Evolutionary conservation across 2,329 filamentous ascomycete species (phyloP), one percentile per base, ranked within the genome.

Genomic region (Fusarium xylarioides): DNA sequence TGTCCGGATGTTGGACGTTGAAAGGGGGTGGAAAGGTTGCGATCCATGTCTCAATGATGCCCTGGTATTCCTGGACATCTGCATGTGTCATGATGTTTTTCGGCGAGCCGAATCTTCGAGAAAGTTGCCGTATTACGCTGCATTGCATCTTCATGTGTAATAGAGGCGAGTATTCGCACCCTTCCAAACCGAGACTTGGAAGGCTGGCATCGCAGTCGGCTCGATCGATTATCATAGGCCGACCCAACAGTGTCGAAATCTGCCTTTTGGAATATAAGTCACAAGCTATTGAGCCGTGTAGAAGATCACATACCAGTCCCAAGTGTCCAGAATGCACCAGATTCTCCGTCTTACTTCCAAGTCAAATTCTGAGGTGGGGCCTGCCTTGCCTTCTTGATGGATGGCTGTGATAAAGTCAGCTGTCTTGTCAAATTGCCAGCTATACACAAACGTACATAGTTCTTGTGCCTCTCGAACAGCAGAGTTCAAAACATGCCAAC

Each of bases 31-130:
- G 86, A 30, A 88, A 82, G 8, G 78, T 80, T 5, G 78, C 68
- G 35, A 86, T 81, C 82, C 86, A 88, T 6, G 76, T 76, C 34
- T 86, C 80, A 19, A 86, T 79, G 5, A 80, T 81, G 3, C 37
- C 37, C 28, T 68, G 81, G 50, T 83, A 82, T 56, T 79, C 77
- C 47, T 76, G 69, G 16, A 82, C 74, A 28, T 85, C 77, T 18
- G 78, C 67, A 2, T 78, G 68, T 4, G 64, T 59, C 16, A 70
- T 68, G 15, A 83, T 68, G 46, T 79, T 78, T 53, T 78, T 80
- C 11, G 77, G 74, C 1, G 74, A 73, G 8, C 79, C 77, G 54
- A 83, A 84, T 28, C 77, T 76, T 7, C 54, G 47, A n/a, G 78
- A 78, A 12, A 84, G 53, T 9, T 75, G 69, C 1, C 68, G 70